Evolutionary conservation across 768 basidiomycete genomes (phyloP).

Genomic region (Pisolithus albus): DNA sequence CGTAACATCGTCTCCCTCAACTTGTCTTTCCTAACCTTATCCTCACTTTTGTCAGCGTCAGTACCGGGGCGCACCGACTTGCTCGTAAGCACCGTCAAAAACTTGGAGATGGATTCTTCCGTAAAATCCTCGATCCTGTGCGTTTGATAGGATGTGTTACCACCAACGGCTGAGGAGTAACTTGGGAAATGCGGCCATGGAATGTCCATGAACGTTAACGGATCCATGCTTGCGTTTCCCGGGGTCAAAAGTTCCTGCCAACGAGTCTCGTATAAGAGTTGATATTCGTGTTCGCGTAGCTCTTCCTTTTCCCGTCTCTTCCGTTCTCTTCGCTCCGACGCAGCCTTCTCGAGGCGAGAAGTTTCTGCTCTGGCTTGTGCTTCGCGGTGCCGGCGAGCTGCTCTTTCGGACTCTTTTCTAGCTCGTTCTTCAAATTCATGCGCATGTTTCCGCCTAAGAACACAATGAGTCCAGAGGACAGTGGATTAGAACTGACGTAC

Average conservation of each 20-base stretch:
- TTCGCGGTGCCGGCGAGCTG: conserved; percentile 47
- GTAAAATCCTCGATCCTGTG: conserved; percentile 46
- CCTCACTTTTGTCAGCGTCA: conserved; percentile 23
- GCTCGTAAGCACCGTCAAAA: conserved; percentile 38
- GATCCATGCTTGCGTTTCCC: conserved; percentile 14
- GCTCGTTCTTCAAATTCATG: conserved; percentile 59
- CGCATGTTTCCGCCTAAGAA: conserved; percentile 56
- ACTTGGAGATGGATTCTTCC: conserved; percentile 46
- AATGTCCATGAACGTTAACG: conserved; percentile 50
- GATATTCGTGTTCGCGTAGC: conserved; percentile 37
- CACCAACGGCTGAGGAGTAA: conserved; percentile 15
- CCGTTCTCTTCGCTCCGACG: conserved; percentile 45
- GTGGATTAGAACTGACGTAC: conserved; percentile 30
- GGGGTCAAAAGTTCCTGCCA: conserved; percentile 48
- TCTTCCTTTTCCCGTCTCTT: conserved; percentile 44
- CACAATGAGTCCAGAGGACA: neutral
- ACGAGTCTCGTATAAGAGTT: conserved; percentile 47
- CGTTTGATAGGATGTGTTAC: conserved; percentile 6
- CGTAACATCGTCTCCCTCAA: conserved; percentile 62
- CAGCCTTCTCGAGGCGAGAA: conserved; percentile 40
- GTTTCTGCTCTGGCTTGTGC: conserved; percentile 51
- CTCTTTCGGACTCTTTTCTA: conserved; percentile 46
- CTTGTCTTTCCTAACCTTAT: conserved; percentile 51
- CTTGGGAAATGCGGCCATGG: conserved; percentile 61
- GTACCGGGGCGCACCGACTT: neutral